phyloP scores from a whole-genome alignment of 106 monocot genomes.

The Platanthera guangdongensis region DNA sequence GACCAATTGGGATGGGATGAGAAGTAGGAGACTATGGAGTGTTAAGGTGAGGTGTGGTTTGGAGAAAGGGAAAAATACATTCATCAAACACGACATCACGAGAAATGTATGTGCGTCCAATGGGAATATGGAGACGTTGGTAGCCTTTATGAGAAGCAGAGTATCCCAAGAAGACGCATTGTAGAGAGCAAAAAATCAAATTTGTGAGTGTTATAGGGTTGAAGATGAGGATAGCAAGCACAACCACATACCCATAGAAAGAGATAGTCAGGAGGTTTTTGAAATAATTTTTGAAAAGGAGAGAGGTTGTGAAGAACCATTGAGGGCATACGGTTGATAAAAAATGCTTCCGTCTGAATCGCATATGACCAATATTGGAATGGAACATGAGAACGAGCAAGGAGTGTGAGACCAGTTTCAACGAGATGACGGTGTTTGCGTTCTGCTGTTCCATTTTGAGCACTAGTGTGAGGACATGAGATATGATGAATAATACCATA shows the following conservation, averaged over 20 bases:
- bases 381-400: too few species aligned
- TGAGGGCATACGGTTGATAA: not conserved
- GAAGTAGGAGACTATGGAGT: not conserved
- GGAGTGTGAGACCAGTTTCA: too few species aligned
- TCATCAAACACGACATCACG: not conserved
- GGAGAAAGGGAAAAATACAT: not conserved
- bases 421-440: too few species aligned
- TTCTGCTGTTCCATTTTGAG: too few species aligned
- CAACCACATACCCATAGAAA: not conserved
- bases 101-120: not conserved
- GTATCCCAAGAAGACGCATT: not conserved
- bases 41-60: not conserved
- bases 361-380: too few species aligned
- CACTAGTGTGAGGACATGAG: too few species aligned
- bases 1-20: not conserved
- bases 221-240: not conserved
- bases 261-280: not conserved
- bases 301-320: not conserved
- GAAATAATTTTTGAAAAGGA: not conserved
- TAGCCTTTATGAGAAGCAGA: not conserved
- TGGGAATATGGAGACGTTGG: not conserved
- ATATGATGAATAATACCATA: too few species aligned
- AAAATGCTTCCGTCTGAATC: not conserved
- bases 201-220: not conserved
- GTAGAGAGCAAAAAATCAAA: not conserved